Conservation (phyloP, 2,329 filamentous ascomycete genomes). For the Chrysoporthe austroafricana region DNA sequence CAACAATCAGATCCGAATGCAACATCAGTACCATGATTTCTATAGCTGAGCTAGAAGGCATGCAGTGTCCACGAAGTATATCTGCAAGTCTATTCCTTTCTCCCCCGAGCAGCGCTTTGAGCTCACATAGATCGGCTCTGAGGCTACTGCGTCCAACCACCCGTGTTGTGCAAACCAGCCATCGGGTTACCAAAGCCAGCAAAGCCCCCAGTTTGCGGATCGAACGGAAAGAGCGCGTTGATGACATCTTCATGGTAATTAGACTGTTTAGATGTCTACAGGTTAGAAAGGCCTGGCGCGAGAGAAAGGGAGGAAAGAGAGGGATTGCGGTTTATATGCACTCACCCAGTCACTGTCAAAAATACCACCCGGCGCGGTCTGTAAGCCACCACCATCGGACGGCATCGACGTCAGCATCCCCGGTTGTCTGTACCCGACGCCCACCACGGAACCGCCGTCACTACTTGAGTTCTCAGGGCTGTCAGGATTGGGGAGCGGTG, state of each 20-base stretch:
- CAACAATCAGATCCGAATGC: not conserved
- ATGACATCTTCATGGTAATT: constrained; percentile 30
- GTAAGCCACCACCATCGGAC: not conserved
- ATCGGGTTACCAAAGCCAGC: constrained; percentile 25
- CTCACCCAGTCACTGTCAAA: constrained; percentile 25
- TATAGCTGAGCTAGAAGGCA: not conserved
- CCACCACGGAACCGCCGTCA: constrained; percentile 43
- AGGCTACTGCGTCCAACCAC: constrained; percentile 12
- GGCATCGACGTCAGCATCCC: constrained; percentile 14
- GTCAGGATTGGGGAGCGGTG: constrained; percentile 42
- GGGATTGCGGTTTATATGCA: not conserved
- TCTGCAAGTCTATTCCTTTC: not conserved
- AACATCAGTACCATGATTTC: not conserved
- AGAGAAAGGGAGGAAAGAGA: not conserved
- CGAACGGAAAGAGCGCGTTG: constrained; percentile 32
- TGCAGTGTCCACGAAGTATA: not conserved
- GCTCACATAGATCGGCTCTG: constrained; percentile 8
- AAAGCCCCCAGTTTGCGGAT: constrained; percentile 35
- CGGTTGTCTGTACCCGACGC: constrained; percentile 26
- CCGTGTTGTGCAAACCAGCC: not conserved
- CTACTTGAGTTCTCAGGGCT: constrained; percentile 48
- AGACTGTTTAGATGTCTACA: constrained; percentile 1
- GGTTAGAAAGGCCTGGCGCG: not conserved
- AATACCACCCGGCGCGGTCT: not conserved
- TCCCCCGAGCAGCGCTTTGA: not conserved